Evolutionary conservation across 169 alveolate genomes (phyloP).

Genomic region (Plasmodium blacklocki): DNA sequence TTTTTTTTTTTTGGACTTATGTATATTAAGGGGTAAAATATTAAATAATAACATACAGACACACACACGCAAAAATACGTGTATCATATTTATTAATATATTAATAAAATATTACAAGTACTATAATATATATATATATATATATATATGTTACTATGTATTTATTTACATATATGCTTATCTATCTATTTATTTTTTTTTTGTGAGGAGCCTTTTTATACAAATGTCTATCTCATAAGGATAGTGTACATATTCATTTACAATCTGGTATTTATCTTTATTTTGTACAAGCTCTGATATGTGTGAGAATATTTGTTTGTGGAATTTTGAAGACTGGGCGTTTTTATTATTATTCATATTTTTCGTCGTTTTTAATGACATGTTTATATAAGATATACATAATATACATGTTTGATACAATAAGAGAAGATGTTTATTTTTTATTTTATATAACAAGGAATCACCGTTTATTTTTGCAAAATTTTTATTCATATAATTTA

Average conservation of each 20-base stretch:
- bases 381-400: constrained; percentile 20
- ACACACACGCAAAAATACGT: too few species aligned
- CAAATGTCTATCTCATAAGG: constrained; percentile 54
- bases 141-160: too few species aligned
- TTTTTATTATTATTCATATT: constrained; percentile 46
- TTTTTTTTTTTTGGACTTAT: too few species aligned
- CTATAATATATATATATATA: too few species aligned
- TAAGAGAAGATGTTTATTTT: constrained; percentile 5
- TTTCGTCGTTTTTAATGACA: constrained; percentile 4
- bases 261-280: constrained; percentile 18
- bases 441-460: neutral
- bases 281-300: constrained; percentile 15
- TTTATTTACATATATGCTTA: too few species aligned
- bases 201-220: constrained; percentile 6
- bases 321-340: constrained; percentile 36
- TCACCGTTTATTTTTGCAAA: neutral
- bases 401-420: constrained; percentile 14
- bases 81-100: too few species aligned
- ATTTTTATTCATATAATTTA: neutral
- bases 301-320: constrained; percentile 34
- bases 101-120: too few species aligned
- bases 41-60: too few species aligned
- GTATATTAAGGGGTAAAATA: too few species aligned
- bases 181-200: too few species aligned
- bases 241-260: constrained; percentile 48